These are phyloP conservation scores for Hymenoscyphus fructigenus DNA, from an alignment of 2,329 filamentous ascomycete species.

Conservation along the genomic window DNA sequence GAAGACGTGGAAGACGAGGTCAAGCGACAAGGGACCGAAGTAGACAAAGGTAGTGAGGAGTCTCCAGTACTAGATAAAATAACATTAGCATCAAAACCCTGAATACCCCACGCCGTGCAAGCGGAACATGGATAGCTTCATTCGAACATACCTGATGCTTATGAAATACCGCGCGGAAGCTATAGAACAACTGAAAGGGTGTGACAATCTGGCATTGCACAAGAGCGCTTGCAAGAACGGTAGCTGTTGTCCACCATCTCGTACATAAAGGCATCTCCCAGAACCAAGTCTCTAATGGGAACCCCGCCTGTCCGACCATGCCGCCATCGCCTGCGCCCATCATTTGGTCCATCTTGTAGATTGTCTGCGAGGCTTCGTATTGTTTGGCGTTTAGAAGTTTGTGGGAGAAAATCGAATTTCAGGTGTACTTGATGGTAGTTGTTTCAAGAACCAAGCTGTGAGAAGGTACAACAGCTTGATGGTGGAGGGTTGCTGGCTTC, in stretches of 20 bases:
- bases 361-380: slow-evolving; percentile 9
- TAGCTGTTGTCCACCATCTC: slow-evolving; percentile 94
- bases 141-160: slow-evolving; percentile 75
- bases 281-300: slow-evolving; percentile 96
- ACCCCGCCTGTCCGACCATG: slow-evolving; percentile 53
- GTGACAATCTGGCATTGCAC: slow-evolving; percentile 93
- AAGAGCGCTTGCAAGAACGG: slow-evolving; percentile 80
- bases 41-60: slow-evolving; percentile 96
- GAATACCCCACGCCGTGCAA: not conserved
- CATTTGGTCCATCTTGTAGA: slow-evolving; percentile 36
- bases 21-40: slow-evolving; percentile 90
- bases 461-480: not conserved
- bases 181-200: slow-evolving; percentile 96
- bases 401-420: not conserved
- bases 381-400: too few species aligned
- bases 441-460: not conserved
- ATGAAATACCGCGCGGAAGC: slow-evolving; percentile 84
- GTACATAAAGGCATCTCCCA: slow-evolving; percentile 98
- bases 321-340: slow-evolving; percentile 37
- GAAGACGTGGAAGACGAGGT: slow-evolving; percentile 96
- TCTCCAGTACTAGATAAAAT: slow-evolving; percentile 76
- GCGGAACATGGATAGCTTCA: not conserved
- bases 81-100: slow-evolving; percentile 5
- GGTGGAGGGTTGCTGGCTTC: not conserved
- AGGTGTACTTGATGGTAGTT: not conserved